Evolutionary conservation across 2,329 filamentous ascomycete species (phyloP), one percentile per base, ranked within the genome.

Genomic region (Stagonosporopsis rhizophila): DNA sequence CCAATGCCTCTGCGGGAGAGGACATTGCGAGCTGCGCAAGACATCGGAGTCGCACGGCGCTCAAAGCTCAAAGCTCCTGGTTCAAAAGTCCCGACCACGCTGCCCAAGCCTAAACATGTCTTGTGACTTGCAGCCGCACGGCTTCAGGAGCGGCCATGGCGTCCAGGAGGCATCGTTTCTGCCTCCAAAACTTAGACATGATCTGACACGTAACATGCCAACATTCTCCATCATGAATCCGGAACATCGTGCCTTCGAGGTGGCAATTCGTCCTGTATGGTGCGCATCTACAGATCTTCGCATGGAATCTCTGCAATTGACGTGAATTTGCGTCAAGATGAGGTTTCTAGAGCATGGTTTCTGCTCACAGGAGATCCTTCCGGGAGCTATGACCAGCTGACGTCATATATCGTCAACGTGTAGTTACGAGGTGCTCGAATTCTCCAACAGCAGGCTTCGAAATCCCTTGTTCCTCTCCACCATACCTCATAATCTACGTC

Each of bases 401-500:
- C 42, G 42, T 44, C 42, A 44, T 19, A 2, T 19, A 44, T 44
- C 41, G 42, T 44, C 28, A 44, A n/a, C 3, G 6, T 9, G 28
- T 23, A 14, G 11, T 12, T 28, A 28, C 28, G 42, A 23, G 17
- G 48, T 15, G 28, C 20, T 25, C 34, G 35, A 49, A 32, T 34
- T 19, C 35, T 44, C 37, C 7, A 32, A 37, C 30, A 12, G 37
- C 25, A 30, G 12, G 12, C 34, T 19, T 2, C 17, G n/a, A 15
- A 17, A 28, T n/a, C 17, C 53, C 35, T 23, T 34, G 20, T 15
- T 6, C 19, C 14, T 8, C 39, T 55, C 56, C 35, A 57, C 57
- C 46, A 59, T 59, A 28, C 51, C 32, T 37, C 35, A 56, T 39
- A 38, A 41, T 38, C 46, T 38, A 46, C 12, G 51, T 50, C 58